Evolutionary conservation across 768 basidiomycete genomes (phyloP).

Genomic region (Boletus pseudo-olivaceus): DNA sequence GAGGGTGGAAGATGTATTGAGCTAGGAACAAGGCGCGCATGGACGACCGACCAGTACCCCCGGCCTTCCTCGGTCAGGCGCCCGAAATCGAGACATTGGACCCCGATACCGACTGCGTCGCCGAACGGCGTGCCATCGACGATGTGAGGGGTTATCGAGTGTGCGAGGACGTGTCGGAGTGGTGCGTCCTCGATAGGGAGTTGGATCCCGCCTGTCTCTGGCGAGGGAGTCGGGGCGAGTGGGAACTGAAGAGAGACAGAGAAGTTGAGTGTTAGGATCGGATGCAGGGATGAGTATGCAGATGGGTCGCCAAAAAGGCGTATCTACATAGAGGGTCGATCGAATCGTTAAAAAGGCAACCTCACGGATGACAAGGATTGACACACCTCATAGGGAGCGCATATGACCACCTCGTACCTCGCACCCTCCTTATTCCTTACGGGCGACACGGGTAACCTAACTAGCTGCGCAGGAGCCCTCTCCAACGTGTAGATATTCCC

Average conservation of each 20-base stretch:
- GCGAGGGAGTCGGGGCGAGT: not conserved
- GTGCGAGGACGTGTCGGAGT: conserved; percentile 44
- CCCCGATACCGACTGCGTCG: conserved; percentile 58
- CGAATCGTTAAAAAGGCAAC: not conserved
- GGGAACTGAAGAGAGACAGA: conserved; percentile 40
- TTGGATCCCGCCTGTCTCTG: not conserved
- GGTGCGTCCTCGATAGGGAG: not conserved
- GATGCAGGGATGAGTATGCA: conserved; percentile 38
- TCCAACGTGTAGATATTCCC: conserved; percentile 83
- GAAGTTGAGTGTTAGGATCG: conserved; percentile 56
- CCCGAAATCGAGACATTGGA: conserved; percentile 42
- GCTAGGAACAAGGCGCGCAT: conserved; percentile 7
- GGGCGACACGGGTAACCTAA: conserved; percentile 48
- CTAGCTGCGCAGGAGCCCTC: conserved; percentile 44
- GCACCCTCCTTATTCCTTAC: conserved; percentile 37
- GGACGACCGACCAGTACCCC: conserved; percentile 54
- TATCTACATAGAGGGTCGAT: conserved; percentile 45
- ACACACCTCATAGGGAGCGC: conserved; percentile 78
- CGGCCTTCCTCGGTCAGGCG: conserved; percentile 5
- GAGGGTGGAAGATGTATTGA: conserved; percentile 8
- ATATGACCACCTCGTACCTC: conserved; percentile 66
- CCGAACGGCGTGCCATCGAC: conserved; percentile 77
- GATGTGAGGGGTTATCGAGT: conserved; percentile 64
- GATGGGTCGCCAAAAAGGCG: conserved; percentile 79
- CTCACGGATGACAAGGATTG: not conserved